phyloP scores from a whole-genome alignment of 345 rosid species.

The Moricandia moricandioides region DNA sequence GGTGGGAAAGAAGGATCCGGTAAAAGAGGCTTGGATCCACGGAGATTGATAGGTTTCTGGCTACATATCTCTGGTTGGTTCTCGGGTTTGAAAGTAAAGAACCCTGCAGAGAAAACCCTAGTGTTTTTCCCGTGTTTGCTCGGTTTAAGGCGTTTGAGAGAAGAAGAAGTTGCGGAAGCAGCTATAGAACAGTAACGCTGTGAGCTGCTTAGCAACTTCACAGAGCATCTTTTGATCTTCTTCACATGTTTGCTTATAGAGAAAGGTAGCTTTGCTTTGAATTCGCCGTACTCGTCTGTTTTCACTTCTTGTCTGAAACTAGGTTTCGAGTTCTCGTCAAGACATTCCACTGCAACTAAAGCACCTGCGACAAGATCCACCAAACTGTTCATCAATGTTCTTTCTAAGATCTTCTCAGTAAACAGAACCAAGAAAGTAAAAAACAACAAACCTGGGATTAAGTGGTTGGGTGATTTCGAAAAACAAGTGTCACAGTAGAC shows the following conservation, averaged over 20 bases:
- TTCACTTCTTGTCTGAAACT: constrained; percentile 58
- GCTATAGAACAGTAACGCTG: constrained; percentile 75
- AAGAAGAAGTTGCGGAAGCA: constrained; percentile 60
- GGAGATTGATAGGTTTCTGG: constrained; percentile 48
- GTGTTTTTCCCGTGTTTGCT: constrained; percentile 42
- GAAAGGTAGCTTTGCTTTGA: constrained; percentile 63
- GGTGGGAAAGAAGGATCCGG: constrained; percentile 41
- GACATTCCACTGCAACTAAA: constrained; percentile 70
- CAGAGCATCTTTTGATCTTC: constrained; percentile 68
- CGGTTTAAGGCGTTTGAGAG: constrained; percentile 51
- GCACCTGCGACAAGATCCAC: constrained; percentile 56
- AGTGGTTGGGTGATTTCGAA: constrained; percentile 54
- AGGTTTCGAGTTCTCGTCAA: constrained; percentile 42
- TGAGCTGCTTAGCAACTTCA: constrained; percentile 61
- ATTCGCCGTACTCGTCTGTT: constrained; percentile 69
- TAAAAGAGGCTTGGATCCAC: background rate
- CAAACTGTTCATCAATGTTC: background rate
- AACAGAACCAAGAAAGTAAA: background rate
- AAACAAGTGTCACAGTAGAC: constrained; percentile 91
- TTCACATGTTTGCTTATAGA: constrained; percentile 60
- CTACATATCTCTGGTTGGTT: constrained; percentile 60
- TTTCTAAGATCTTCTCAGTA: constrained; percentile 5
- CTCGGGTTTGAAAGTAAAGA: constrained; percentile 77
- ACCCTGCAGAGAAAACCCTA: constrained; percentile 83
- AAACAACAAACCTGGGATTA: constrained; percentile 59